Conservation (phyloP, 2,329 filamentous ascomycete genomes). For the Aspergillus arachidicola region DNA sequence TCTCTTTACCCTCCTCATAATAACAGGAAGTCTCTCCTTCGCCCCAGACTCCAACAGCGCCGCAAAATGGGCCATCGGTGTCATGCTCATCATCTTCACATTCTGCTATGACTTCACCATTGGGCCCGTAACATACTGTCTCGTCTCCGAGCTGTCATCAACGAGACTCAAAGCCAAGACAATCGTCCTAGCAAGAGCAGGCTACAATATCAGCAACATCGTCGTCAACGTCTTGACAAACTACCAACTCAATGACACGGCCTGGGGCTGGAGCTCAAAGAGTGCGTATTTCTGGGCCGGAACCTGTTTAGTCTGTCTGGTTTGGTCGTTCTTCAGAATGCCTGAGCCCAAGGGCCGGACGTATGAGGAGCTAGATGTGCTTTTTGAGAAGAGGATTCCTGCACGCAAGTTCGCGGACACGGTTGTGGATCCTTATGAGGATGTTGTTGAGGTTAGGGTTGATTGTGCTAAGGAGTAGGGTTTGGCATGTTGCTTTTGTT, state of each 20-base stretch:
- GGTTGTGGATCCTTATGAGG: constrained; percentile 34
- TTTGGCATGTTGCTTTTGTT: background rate
- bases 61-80: constrained; percentile 45
- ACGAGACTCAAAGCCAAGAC: constrained; percentile 59
- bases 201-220: constrained; percentile 55
- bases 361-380: constrained; percentile 34
- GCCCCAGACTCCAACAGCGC: constrained; percentile 28
- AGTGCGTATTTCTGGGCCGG: constrained; percentile 48
- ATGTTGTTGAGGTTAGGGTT: background rate
- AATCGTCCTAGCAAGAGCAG: constrained; percentile 54
- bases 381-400: constrained; percentile 44
- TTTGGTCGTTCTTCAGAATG: constrained; percentile 48
- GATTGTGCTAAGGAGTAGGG: background rate
- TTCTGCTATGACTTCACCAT: constrained; percentile 59
- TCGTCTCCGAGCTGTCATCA: constrained; percentile 58
- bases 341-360: constrained; percentile 36
- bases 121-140: constrained; percentile 56
- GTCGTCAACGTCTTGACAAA: constrained; percentile 65
- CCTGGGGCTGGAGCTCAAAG: constrained; percentile 42
- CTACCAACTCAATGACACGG: constrained; percentile 23
- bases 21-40: constrained; percentile 31
- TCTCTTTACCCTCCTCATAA: constrained; percentile 30
- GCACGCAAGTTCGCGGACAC: constrained; percentile 43
- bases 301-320: constrained; percentile 33
- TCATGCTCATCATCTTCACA: constrained; percentile 55